A percentile compares a stretch with the other conserved stretches of the same genome.
Evolutionary conservation across 805 yeast genomes (phyloP).

Genomic region (Danielia oregonensis): DNA sequence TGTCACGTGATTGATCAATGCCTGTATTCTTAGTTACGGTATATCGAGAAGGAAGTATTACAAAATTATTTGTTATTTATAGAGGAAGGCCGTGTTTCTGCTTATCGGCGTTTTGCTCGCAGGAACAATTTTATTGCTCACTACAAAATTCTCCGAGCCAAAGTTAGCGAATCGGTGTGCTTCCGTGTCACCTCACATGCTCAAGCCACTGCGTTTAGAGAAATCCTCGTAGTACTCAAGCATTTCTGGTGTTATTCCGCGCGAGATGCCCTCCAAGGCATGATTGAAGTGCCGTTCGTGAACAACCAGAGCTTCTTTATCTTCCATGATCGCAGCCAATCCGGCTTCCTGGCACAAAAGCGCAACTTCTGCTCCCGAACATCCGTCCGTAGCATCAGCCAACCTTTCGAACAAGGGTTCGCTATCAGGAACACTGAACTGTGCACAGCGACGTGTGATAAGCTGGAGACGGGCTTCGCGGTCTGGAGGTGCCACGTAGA

Average conservation of each 20-base stretch:
- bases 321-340: conserved; percentile 84
- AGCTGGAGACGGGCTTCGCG: conserved; percentile 75
- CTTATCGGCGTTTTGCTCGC: too few relatives aligned
- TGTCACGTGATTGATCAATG: not conserved
- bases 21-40: too few relatives aligned
- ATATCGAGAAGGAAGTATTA: too few relatives aligned
- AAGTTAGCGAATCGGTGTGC: not conserved
- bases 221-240: conserved; percentile 65
- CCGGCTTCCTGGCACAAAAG: conserved; percentile 95
- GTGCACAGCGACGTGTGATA: conserved; percentile 60
- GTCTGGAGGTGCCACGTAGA: conserved; percentile 93
- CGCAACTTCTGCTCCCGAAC: conserved; percentile 96
- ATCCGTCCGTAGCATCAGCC: conserved; percentile 74
- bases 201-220: conserved; percentile 37
- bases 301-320: conserved; percentile 51
- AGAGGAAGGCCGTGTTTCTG: too few relatives aligned
- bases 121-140: too few relatives aligned
- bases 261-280: conserved; percentile 65
- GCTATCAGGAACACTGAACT: conserved; percentile 49
- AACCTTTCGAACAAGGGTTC: conserved; percentile 47
- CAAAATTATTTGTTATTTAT: too few relatives aligned
- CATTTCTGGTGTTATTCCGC: conserved; percentile 86
- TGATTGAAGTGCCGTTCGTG: conserved; percentile 63
- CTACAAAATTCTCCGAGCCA: too few relatives aligned
- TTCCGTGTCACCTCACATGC: conserved; percentile 6